These are phyloP conservation scores for Arthrobotrys conoides DNA, from an alignment of 2,329 filamentous ascomycete species.

Conservation along the genomic window DNA sequence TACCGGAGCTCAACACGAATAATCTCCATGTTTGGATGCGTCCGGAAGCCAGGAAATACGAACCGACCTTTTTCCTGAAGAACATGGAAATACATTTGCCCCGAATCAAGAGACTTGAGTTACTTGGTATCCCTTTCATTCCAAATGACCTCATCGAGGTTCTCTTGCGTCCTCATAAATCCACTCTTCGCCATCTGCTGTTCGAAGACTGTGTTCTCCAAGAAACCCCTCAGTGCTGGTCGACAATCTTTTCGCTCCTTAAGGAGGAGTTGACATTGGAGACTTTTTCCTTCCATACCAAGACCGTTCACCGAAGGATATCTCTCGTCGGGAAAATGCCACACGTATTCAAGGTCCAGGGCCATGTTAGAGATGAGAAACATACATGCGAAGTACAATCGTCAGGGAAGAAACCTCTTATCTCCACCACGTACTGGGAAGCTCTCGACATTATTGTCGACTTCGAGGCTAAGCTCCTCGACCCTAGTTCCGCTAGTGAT, in stretches of 20 bases:
- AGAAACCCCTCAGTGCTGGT: conserved; percentile 36
- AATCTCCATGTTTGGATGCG: conserved; percentile 27
- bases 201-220: conserved; percentile 53
- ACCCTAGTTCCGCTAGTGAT: not conserved
- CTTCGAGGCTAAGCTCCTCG: conserved; percentile 28
- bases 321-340: conserved; percentile 30
- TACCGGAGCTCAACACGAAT: conserved; percentile 7
- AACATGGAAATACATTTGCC: conserved; percentile 46
- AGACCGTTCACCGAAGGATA: conserved; percentile 33
- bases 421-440: conserved; percentile 16
- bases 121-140: conserved; percentile 38
- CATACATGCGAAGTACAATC: conserved; percentile 43
- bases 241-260: conserved; percentile 42
- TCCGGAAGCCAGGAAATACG: conserved; percentile 20
- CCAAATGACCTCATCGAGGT: conserved; percentile 22
- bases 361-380: conserved; percentile 18
- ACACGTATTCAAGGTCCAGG: conserved; percentile 36
- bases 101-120: conserved; percentile 36
- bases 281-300: conserved; percentile 42
- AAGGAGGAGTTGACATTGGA: conserved; percentile 32
- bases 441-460: conserved; percentile 24
- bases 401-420: conserved; percentile 24
- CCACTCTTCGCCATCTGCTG: conserved; percentile 34
- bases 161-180: conserved; percentile 32
- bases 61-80: conserved; percentile 34